Conservation (phyloP, 1,284 basidiomycete genomes). For the Cerioporus squamosus region DNA sequence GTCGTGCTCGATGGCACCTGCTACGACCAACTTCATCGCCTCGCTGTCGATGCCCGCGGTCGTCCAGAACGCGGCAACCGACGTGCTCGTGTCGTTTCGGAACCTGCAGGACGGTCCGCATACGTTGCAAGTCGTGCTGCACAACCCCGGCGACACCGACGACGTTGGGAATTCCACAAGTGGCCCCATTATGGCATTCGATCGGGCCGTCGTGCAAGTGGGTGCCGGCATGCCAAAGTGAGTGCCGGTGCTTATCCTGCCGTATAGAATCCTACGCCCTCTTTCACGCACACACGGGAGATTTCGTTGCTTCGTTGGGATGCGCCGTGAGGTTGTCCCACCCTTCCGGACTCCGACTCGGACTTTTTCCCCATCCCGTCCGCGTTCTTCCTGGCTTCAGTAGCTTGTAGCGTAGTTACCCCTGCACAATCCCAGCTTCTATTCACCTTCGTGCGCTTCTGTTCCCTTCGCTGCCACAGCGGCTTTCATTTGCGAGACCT, state of each 20-base stretch:
- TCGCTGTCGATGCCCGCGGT: constrained; percentile 20
- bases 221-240: constrained; percentile 18
- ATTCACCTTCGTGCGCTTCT: background rate
- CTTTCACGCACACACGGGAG: background rate
- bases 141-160: constrained; percentile 23
- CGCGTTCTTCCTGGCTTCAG: background rate
- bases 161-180: constrained; percentile 6
- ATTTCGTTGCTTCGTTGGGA: background rate
- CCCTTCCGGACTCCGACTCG: background rate
- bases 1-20: constrained; percentile 32
- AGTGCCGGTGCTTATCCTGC: constrained; percentile 1
- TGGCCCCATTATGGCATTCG: constrained; percentile 27
- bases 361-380: background rate
- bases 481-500: background rate
- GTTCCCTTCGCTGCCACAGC: background rate
- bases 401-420: constrained; percentile 9
- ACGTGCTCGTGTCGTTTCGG: constrained; percentile 34
- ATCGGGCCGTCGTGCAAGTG: constrained; percentile 28
- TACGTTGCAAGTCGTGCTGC: constrained; percentile 33
- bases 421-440: background rate
- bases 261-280: background rate
- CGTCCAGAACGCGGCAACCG: constrained; percentile 25
- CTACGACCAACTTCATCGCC: constrained; percentile 34
- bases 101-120: constrained; percentile 34
- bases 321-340: too few relatives aligned